Evolutionary conservation across 495 filamentous ascomycete species (phyloP).

Genomic region (Xylaria palmicola): DNA sequence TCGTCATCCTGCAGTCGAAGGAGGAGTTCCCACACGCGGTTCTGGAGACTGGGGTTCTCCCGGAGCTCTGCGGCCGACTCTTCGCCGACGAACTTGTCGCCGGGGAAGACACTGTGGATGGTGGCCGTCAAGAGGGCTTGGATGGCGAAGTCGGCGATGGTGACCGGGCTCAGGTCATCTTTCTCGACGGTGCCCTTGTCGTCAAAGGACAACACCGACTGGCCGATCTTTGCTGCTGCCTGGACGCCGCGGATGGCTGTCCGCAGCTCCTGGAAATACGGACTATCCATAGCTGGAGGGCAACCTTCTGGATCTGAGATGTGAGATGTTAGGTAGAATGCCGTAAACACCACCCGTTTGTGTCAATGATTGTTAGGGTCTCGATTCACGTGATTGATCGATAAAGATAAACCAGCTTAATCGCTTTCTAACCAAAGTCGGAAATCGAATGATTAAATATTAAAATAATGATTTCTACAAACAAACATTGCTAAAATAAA

Average conservation of each 20-base stretch:
- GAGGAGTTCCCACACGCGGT: conserved; percentile 55
- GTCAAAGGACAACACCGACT: conserved; percentile 30
- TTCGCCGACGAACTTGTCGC: conserved; percentile 61
- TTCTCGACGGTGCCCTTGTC: conserved; percentile 47
- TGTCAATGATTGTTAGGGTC: too few relatives aligned
- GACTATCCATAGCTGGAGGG: conserved; percentile 32
- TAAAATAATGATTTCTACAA: too few relatives aligned
- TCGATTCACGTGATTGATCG: too few relatives aligned
- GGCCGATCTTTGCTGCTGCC: conserved; percentile 40
- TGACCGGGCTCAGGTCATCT: conserved; percentile 60
- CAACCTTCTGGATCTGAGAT: too few relatives aligned
- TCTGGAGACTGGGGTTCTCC: conserved; percentile 45
- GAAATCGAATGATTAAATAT: too few relatives aligned
- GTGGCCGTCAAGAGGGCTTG: conserved; percentile 62
- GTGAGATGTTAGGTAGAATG: too few relatives aligned
- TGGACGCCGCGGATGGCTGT: conserved; percentile 31
- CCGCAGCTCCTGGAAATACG: conserved; percentile 33
- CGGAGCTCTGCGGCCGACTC: conserved; percentile 58
- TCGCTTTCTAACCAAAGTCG: too few relatives aligned
- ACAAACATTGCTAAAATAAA: neutral
- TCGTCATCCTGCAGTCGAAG: conserved; percentile 30
- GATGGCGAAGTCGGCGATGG: conserved; percentile 67
- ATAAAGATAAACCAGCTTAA: too few relatives aligned
- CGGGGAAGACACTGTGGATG: conserved; percentile 53
- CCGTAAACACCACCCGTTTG: too few relatives aligned